Evolutionary conservation across 2,329 filamentous ascomycete genomes (phyloP).

Genomic region (Cytospora mali): DNA sequence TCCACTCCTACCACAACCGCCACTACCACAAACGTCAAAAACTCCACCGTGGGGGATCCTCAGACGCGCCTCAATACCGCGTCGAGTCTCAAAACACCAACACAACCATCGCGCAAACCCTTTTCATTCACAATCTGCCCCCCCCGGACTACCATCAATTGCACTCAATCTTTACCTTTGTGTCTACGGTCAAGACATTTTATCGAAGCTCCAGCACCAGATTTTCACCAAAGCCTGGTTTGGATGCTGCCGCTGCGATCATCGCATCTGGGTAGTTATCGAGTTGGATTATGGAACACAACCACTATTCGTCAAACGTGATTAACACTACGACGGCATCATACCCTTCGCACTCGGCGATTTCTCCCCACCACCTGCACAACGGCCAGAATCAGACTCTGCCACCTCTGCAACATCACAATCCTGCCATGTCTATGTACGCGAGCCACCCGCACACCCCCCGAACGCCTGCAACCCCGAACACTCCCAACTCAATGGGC

Average conservation of each 20-base stretch:
- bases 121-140: not conserved
- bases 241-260: conserved; percentile 28
- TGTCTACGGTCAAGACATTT: conserved; percentile 16
- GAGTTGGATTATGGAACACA: conserved; percentile 35
- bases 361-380: conserved; percentile 34
- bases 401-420: conserved; percentile 44
- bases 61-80: conserved; percentile 25
- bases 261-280: conserved; percentile 28
- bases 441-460: conserved; percentile 64
- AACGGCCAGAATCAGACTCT: conserved; percentile 35
- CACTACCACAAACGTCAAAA: conserved; percentile 18
- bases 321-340: conserved; percentile 37
- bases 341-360: conserved; percentile 35
- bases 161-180: not conserved
- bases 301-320: conserved; percentile 37
- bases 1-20: conserved; percentile 28
- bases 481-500: conserved; percentile 61
- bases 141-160: not conserved
- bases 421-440: conserved; percentile 56
- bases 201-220: conserved; percentile 17
- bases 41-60: conserved; percentile 24
- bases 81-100: conserved; percentile 19
- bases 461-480: conserved; percentile 64
- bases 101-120: conserved; percentile 18
- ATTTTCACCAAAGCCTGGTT: conserved; percentile 18